Evolutionary conservation across 352 stramenopile genomes (phyloP).

Genomic region (Salisapilia sapeloensis): DNA sequence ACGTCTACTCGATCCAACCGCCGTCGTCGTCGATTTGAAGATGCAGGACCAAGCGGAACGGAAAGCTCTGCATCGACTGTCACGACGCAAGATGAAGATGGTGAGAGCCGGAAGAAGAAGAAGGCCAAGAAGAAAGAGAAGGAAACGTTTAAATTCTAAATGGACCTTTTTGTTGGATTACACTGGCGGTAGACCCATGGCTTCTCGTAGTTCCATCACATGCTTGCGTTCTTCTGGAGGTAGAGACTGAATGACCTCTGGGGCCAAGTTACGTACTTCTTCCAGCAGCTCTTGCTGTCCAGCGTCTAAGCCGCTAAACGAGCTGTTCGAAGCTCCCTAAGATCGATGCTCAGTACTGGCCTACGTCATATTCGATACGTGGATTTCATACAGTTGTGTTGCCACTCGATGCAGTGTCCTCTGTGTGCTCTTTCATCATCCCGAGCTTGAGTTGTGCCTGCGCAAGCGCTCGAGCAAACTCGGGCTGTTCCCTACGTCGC

Average conservation of each 20-base stretch:
- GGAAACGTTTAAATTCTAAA: slow-evolving; percentile 79
- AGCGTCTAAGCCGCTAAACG: too few relatives aligned
- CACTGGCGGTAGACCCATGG: slow-evolving; percentile 50
- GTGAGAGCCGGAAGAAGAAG: slow-evolving; percentile 49
- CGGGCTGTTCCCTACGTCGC: slow-evolving; percentile 58
- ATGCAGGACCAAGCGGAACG: slow-evolving; percentile 12
- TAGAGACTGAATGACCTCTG: slow-evolving; percentile 64
- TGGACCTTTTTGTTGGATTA: slow-evolving; percentile 4
- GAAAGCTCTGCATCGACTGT: slow-evolving; percentile 1
- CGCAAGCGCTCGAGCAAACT: slow-evolving; percentile 49
- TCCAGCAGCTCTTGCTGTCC: slow-evolving; percentile 67
- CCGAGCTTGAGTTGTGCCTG: slow-evolving; percentile 61
- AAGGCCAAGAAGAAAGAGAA: slow-evolving; percentile 57
- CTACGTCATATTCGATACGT: neutral
- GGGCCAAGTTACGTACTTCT: slow-evolving; percentile 63
- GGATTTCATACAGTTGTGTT: neutral
- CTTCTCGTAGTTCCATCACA: slow-evolving; percentile 72
- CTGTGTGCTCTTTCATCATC: slow-evolving; percentile 34
- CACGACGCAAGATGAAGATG: slow-evolving; percentile 25
- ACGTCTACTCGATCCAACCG: slow-evolving; percentile 24
- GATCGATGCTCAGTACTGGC: too few relatives aligned
- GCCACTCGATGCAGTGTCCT: slow-evolving; percentile 7
- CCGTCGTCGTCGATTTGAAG: slow-evolving; percentile 54
- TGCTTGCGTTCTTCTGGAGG: slow-evolving; percentile 49
- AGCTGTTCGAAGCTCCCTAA: too few relatives aligned